Evolutionary conservation across 805 yeast species (phyloP), one percentile per base, ranked within the genome.

Genomic region (Nakazawaea holstii): DNA sequence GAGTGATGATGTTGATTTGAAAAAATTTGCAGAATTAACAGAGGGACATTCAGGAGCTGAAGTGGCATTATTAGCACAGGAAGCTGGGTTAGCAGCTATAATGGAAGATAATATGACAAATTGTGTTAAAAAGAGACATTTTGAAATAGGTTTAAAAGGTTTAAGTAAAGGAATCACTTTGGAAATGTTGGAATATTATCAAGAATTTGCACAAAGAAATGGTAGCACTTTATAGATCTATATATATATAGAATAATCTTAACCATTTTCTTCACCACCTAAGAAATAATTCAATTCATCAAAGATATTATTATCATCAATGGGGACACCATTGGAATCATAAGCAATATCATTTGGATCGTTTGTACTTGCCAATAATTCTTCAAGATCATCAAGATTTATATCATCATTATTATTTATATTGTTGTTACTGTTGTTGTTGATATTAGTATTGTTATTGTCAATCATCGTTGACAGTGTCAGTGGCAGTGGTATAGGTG

Each of bases 41-140:
- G 92, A 85, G 0, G 98, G 99, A 0, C 90, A 95, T 59, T 90
- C 97, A 0, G 99, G 99, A 33, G 97, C 98, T 0, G 99, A 94
- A 64, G 87, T 94, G 35, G 95, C 91, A 0, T 72, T 90, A 17
- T 63, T 92, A 17, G 88, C 97, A 57, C 98, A 91, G 62, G 97
- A 92, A 64, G 97, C 98, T 0, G 99, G 99, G 2, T 67, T 94
- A 10, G 79, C 86, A n/a, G 97, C 98, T 0, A 82, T 94, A 49
- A 89, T 88, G 84, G 96, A 88, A 55, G 67, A 86, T 52, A 64
- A 75, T 6, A 67, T 79, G 4, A 74, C 86, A 8, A 58, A 59
- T 1, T 54, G 55, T 6, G 95, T 91, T 0, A 62, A 65, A n/a
- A 71, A 69, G 50, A 68, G 69, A 30, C 97, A 94, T 61, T 90